Percentiles rank a stretch among this genome's conserved stretches.
Conservation (phyloP, 2,329 filamentous ascomycete species). For the Scedosporium apiospermum region DNA sequence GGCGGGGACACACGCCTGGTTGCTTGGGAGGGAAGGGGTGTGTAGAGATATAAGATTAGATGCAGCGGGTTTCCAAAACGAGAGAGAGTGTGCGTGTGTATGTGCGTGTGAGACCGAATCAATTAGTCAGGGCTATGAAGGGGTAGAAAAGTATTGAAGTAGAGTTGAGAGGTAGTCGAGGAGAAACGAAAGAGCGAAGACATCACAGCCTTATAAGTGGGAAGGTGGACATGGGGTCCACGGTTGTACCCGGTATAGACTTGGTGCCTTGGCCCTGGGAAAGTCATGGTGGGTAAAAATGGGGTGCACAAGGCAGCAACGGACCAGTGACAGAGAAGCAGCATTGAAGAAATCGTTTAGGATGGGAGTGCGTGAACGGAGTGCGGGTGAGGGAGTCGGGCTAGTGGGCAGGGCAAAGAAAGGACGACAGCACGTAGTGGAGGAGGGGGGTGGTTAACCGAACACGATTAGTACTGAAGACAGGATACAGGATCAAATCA, state of each 20-base stretch:
- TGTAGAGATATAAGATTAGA: not conserved
- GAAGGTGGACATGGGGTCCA: not conserved
- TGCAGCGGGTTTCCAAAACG: constrained; percentile 6
- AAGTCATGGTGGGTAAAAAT: constrained; percentile 19
- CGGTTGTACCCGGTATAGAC: constrained; percentile 8
- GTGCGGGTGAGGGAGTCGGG: not conserved
- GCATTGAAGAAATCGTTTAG: not conserved
- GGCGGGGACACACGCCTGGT: not conserved
- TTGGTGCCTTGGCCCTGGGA: constrained; percentile 26
- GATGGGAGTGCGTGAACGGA: not conserved
- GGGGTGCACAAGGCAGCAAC: constrained; percentile 13
- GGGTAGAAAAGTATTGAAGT: constrained; percentile 1
- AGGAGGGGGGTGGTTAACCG: not conserved
- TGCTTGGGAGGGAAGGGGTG: not conserved
- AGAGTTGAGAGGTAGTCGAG: constrained; percentile 16
- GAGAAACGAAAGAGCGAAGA: constrained; percentile 25
- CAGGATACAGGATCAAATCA: not conserved
- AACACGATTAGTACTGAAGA: not conserved
- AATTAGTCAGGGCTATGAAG: constrained; percentile 6
- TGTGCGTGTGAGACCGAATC: constrained; percentile 7
- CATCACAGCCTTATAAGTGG: constrained; percentile 45
- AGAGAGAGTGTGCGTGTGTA: constrained; percentile 7
- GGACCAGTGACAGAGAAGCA: constrained; percentile 16
- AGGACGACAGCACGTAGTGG: not conserved
- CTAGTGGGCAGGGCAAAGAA: not conserved